A percentile compares a stretch with the other conserved stretches of the same genome.
phyloP scores from a whole-genome alignment of 23 red algal species.

The Cyanidiococcus yangmingshanensis region DNA sequence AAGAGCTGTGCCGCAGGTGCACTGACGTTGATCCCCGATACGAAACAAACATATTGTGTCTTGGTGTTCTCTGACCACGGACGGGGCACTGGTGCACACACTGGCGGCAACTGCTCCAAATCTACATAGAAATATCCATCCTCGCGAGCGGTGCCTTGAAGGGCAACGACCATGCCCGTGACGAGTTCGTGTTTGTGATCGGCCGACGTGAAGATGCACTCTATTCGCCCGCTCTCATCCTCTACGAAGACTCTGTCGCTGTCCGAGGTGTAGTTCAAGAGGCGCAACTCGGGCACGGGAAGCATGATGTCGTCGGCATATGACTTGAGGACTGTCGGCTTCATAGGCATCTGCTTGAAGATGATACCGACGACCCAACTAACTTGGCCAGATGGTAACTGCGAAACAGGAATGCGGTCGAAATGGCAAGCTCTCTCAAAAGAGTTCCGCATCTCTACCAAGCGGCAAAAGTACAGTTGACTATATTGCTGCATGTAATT shows the following conservation, averaged over 20 bases:
- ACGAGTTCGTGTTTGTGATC: background rate
- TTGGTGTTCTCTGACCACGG: background rate
- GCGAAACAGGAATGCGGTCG: background rate
- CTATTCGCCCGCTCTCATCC: slow-evolving; percentile 24
- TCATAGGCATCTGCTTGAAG: slow-evolving; percentile 31
- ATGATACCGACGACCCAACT: slow-evolving; percentile 6
- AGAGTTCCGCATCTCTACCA: slow-evolving; percentile 8
- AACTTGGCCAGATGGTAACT: background rate
- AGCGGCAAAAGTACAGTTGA: slow-evolving; percentile 8
- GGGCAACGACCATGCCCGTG: slow-evolving; percentile 19
- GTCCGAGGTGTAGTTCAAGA: slow-evolving; percentile 16
- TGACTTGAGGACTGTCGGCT: slow-evolving; percentile 19
- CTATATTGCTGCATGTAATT: slow-evolving; percentile 16
- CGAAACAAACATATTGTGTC: slow-evolving; percentile 13
- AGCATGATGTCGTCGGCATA: slow-evolving; percentile 21
- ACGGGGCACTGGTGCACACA: background rate
- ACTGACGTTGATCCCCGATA: slow-evolving; percentile 12
- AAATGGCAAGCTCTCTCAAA: background rate
- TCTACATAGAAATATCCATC: slow-evolving; percentile 18
- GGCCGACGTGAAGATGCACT: background rate
- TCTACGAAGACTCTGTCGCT: slow-evolving; percentile 14
- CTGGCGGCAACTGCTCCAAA: background rate
- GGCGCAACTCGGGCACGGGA: slow-evolving; percentile 19
- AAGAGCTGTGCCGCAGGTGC: slow-evolving; percentile 7
- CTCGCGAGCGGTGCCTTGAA: background rate